phyloP scores from a whole-genome alignment of 441 rosid species.

The Mallotus repandus region DNA sequence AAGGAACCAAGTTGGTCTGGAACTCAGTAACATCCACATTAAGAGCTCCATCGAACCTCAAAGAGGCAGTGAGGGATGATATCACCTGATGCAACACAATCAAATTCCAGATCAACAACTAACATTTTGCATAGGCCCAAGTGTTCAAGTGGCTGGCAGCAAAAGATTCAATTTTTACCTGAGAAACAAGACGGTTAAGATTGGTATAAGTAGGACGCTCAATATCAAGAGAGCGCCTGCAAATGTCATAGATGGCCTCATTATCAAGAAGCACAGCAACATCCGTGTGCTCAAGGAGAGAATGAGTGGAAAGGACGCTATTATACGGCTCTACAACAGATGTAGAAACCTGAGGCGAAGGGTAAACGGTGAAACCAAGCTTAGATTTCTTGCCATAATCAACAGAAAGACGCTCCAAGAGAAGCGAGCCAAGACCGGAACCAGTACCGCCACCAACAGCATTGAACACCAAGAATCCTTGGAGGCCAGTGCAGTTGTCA shows the following conservation, averaged over 20 bases:
- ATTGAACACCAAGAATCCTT: conserved; percentile 41
- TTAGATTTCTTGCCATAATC: conserved; percentile 39
- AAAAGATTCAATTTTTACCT: background rate
- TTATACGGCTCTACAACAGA: conserved; percentile 38
- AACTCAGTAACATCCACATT: too few species aligned
- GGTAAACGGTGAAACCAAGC: conserved; percentile 42
- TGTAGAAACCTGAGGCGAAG: conserved; percentile 36
- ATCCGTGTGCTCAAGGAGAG: conserved; percentile 39
- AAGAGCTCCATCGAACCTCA: too few species aligned
- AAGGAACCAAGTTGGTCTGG: too few species aligned
- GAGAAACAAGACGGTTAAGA: conserved; percentile 9
- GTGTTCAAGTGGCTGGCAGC: too few species aligned
- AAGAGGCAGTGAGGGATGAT: too few species aligned
- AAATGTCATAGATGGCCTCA: conserved; percentile 69
- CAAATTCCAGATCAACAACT: too few species aligned
- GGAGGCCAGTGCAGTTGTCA: conserved; percentile 40
- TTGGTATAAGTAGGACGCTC: conserved; percentile 8
- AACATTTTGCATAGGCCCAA: too few species aligned
- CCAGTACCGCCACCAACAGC: conserved; percentile 47
- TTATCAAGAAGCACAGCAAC: conserved; percentile 70
- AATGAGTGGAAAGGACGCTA: conserved; percentile 39
- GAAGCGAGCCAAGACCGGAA: conserved; percentile 41
- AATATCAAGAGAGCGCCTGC: conserved; percentile 54
- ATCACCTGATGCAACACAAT: too few species aligned
- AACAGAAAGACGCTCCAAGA: conserved; percentile 39